These are phyloP conservation scores for Fusarium tricinctum DNA, from an alignment of 2,329 filamentous ascomycete genomes.

Conservation along the genomic window DNA sequence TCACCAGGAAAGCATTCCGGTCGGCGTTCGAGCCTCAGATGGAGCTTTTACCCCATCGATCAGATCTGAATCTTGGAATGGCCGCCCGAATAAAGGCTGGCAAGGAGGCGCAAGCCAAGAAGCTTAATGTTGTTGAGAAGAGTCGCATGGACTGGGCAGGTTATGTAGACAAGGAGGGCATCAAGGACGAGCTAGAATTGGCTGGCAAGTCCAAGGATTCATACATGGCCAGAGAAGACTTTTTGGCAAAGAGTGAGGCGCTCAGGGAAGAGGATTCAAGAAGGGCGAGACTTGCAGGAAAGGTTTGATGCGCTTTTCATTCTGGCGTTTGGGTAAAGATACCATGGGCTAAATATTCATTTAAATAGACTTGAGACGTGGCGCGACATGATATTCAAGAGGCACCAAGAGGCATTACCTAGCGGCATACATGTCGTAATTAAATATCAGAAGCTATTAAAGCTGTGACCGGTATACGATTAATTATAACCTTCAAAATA, in stretches of 20 bases:
- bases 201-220: constrained; percentile 75
- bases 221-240: constrained; percentile 73
- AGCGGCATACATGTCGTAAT: background rate
- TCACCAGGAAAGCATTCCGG: constrained; percentile 69
- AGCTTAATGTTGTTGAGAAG: constrained; percentile 79
- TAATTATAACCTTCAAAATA: background rate
- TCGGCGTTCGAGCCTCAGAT: constrained; percentile 73
- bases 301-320: constrained; percentile 37
- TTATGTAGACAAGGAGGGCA: constrained; percentile 78
- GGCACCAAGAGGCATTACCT: background rate
- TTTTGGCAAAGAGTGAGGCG: constrained; percentile 74
- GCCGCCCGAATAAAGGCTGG: constrained; percentile 63
- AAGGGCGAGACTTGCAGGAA: constrained; percentile 63
- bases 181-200: constrained; percentile 76
- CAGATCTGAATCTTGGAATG: constrained; percentile 71
- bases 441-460: background rate
- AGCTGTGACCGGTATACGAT: background rate
- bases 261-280: constrained; percentile 73
- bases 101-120: constrained; percentile 68
- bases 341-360: constrained; percentile 41
- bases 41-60: constrained; percentile 60
- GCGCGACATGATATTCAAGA: background rate
- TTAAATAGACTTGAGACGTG: background rate
- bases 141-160: constrained; percentile 81
- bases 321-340: constrained; percentile 48